Percentiles rank a stretch among this genome's conserved stretches.
Evolutionary conservation across 164 flowering plant genomes (phyloP).

Genomic region (Brasenia schreberi): DNA sequence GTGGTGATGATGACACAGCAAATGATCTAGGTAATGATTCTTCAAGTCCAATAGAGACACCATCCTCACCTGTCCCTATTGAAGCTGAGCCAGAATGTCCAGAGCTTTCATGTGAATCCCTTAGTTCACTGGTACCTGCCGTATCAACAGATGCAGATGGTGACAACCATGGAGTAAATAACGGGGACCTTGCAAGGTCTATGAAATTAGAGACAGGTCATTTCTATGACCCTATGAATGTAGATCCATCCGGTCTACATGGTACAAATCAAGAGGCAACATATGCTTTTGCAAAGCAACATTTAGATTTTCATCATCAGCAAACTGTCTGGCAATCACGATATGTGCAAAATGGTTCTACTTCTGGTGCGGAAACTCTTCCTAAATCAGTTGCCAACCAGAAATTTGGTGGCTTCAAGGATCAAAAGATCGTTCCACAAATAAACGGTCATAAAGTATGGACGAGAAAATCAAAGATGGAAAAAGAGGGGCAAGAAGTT

Average conservation of each 20-base stretch:
- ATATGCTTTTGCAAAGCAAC: neutral
- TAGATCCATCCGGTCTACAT: neutral
- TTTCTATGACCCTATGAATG: no score
- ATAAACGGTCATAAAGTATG: constrained; percentile 9
- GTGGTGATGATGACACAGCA: constrained; percentile 18
- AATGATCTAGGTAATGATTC: constrained; percentile 14
- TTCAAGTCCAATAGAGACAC: constrained; percentile 16
- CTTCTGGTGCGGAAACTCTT: neutral
- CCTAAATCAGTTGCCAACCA: neutral
- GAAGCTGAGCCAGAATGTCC: constrained; percentile 13
- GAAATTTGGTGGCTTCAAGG: neutral
- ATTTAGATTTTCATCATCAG: neutral
- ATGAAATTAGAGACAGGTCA: no score
- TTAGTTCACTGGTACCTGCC: constrained; percentile 13
- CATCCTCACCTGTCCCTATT: constrained; percentile 12
- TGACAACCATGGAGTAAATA: no score
- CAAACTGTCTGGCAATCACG: neutral
- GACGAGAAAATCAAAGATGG: constrained; percentile 52
- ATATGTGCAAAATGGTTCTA: neutral
- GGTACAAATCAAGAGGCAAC: neutral
- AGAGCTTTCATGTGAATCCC: constrained; percentile 11
- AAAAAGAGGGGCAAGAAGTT: constrained; percentile 26
- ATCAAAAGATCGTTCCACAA: constrained; percentile 16
- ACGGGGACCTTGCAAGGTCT: no score
- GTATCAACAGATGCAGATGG: neutral